Percentiles rank a stretch among this genome's conserved stretches.
Conservation (phyloP, 768 basidiomycete genomes). For the Xanthoconium stramineum region DNA sequence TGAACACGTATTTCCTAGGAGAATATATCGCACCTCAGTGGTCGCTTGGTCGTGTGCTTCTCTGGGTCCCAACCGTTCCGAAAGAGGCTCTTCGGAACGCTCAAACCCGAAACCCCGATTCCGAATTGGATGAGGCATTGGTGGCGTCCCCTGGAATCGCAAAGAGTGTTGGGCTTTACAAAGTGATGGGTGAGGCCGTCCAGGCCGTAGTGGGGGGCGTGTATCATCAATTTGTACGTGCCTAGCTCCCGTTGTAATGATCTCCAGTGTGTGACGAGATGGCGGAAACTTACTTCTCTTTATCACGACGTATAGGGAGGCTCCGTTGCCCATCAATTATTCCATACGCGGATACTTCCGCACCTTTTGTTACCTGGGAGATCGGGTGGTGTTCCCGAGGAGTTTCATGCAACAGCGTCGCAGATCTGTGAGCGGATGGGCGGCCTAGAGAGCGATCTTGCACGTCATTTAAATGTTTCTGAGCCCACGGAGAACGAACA, state of each 20-base stretch:
- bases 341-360: constrained; percentile 35
- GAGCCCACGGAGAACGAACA: constrained; percentile 5
- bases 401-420: constrained; percentile 27
- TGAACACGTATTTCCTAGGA: constrained; percentile 72
- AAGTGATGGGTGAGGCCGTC: constrained; percentile 74
- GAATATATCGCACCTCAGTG: constrained; percentile 73
- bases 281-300: constrained; percentile 3
- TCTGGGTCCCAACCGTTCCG: constrained; percentile 65
- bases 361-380: constrained; percentile 28
- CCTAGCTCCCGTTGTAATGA: constrained; percentile 22
- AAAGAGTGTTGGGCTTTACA: constrained; percentile 63
- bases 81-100: constrained; percentile 31
- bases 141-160: constrained; percentile 35
- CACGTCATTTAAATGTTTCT: background rate
- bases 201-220: constrained; percentile 75
- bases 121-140: constrained; percentile 30
- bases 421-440: constrained; percentile 31
- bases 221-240: constrained; percentile 75
- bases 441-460: constrained; percentile 25
- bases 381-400: constrained; percentile 28
- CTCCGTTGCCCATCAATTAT: constrained; percentile 31
- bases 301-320: constrained; percentile 24
- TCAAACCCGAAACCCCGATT: constrained; percentile 16
- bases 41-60: constrained; percentile 68
- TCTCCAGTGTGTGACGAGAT: background rate